Percentiles rank a stretch among this genome's conserved stretches.
phyloP scores from a whole-genome alignment of 2,329 filamentous ascomycete species.

The Trichoderma hamatum region DNA sequence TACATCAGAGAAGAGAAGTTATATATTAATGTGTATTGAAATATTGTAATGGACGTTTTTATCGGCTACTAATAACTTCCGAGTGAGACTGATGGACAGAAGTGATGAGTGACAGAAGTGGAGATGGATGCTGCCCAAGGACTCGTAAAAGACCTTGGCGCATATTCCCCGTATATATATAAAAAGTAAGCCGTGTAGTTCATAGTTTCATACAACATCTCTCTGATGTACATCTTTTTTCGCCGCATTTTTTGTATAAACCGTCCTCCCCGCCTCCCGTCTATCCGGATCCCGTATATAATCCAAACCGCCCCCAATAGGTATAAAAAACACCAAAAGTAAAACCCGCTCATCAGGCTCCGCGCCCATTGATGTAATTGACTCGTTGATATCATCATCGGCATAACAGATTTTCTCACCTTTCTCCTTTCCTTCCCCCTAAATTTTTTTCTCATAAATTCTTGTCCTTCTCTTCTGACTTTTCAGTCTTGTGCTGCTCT shows the following conservation, averaged over 20 bases:
- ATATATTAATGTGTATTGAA: conserved; percentile 7
- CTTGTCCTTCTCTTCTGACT: conserved; percentile 28
- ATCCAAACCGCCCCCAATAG: background rate
- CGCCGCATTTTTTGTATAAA: conserved; percentile 10
- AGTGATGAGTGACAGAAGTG: background rate
- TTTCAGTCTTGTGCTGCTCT: background rate
- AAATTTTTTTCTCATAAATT: background rate
- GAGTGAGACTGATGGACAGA: background rate
- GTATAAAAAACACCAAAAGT: conserved; percentile 5
- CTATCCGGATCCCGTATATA: conserved; percentile 18
- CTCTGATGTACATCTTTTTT: background rate
- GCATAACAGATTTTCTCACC: background rate
- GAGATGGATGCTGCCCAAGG: background rate
- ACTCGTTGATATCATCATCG: conserved; percentile 19
- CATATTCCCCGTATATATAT: background rate
- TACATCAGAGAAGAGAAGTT: background rate
- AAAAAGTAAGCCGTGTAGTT: conserved; percentile 3
- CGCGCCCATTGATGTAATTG: conserved; percentile 14
- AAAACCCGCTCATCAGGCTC: background rate
- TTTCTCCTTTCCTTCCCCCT: background rate
- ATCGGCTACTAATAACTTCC: background rate
- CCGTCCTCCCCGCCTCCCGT: background rate
- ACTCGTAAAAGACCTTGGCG: background rate
- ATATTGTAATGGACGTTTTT: background rate
- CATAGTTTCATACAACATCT: background rate